Evolutionary conservation across 495 filamentous ascomycete species (phyloP).

Genomic region (Podospora australis): DNA sequence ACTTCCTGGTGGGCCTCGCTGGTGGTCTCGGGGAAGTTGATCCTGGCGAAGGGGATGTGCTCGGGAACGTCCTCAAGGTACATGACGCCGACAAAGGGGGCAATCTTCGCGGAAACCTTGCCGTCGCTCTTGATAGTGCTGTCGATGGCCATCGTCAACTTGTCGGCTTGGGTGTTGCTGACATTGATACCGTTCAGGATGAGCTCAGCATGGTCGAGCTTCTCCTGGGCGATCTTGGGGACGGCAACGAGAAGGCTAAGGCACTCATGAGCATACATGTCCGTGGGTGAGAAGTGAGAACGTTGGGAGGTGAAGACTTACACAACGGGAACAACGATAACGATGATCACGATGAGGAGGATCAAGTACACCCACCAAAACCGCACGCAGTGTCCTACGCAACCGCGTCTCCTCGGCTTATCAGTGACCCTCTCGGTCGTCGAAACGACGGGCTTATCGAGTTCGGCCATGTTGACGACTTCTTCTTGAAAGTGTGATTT

Average conservation of each 20-base stretch:
- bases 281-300: background rate
- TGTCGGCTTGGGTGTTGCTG: constrained; percentile 50
- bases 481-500: no score
- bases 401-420: constrained; percentile 22
- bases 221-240: constrained; percentile 63
- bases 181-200: constrained; percentile 52
- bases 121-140: constrained; percentile 46
- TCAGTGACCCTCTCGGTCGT: constrained; percentile 20
- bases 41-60: constrained; percentile 49
- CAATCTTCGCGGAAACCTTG: constrained; percentile 44
- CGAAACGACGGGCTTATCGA: constrained; percentile 18
- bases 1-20: constrained; percentile 45
- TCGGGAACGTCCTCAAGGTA: constrained; percentile 49
- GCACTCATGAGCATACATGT: constrained; percentile 4
- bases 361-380: constrained; percentile 73
- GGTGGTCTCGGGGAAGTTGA: constrained; percentile 48
- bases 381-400: constrained; percentile 37
- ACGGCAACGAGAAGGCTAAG: constrained; percentile 66
- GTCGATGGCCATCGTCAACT: constrained; percentile 51
- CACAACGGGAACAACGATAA: constrained; percentile 60
- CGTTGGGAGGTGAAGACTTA: constrained; percentile 49
- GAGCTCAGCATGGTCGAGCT: constrained; percentile 59
- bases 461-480: constrained; percentile 19
- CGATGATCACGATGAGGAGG: constrained; percentile 47
- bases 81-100: constrained; percentile 35